phyloP scores from a whole-genome alignment of 106 monocot species.

The Apostasia shenzhenica region DNA sequence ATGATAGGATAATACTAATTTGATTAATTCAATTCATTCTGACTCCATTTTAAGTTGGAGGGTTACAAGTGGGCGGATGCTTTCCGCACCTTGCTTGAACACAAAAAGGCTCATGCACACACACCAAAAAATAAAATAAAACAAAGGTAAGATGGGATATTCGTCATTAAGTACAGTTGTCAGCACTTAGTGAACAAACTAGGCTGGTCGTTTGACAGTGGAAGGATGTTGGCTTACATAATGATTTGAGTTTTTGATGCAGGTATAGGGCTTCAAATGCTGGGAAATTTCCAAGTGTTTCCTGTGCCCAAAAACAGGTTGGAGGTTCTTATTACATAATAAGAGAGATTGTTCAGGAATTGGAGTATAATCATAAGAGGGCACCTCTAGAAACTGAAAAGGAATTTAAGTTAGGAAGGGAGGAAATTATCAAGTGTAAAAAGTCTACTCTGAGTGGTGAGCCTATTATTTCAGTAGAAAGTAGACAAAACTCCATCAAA shows the following conservation, averaged over 20 bases:
- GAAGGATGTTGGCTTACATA: not conserved
- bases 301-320: slow-evolving; percentile 12
- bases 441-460: not conserved
- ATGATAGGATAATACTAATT: no score
- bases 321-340: slow-evolving; percentile 44
- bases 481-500: slow-evolving; percentile 2
- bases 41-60: no score
- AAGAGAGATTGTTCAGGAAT: slow-evolving; percentile 53
- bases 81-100: no score
- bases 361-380: slow-evolving; percentile 32
- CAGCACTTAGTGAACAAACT: no score
- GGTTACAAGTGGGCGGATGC: no score
- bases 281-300: slow-evolving; percentile 43
- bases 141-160: no score
- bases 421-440: slow-evolving; percentile 1
- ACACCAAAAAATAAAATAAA: no score
- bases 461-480: slow-evolving; percentile 4
- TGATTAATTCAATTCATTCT: no score
- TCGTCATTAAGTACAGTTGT: no score
- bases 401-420: not conserved
- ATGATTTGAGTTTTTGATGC: slow-evolving; percentile 17
- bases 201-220: no score
- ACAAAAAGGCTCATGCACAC: no score
- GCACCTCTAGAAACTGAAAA: slow-evolving; percentile 9
- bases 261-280: slow-evolving; percentile 56